phyloP scores from a whole-genome alignment of 805 yeast species.

The Pichia heedii region DNA sequence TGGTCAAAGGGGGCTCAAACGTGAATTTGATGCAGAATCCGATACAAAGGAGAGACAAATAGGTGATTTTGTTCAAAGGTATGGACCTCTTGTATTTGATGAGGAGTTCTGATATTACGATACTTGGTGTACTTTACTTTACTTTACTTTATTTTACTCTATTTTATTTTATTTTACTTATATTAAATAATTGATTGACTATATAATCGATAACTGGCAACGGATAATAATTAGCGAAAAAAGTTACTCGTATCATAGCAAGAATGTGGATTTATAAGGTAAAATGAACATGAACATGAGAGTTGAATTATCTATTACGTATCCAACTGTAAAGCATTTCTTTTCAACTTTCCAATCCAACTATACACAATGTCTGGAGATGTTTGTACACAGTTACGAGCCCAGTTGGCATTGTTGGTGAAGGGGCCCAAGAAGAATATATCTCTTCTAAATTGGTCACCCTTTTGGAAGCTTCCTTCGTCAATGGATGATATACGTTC shows the following conservation, averaged over 20 bases:
- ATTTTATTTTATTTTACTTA: too few relatives aligned
- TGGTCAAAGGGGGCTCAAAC: neutral
- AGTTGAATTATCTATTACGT: too few relatives aligned
- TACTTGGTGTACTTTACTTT: too few relatives aligned
- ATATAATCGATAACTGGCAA: too few relatives aligned
- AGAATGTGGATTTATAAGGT: too few relatives aligned
- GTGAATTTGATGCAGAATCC: neutral
- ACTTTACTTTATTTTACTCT: too few relatives aligned
- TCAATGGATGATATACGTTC: constrained; percentile 50
- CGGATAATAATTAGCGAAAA: too few relatives aligned
- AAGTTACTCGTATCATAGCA: too few relatives aligned
- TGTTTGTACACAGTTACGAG: neutral
- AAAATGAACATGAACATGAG: too few relatives aligned
- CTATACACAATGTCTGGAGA: neutral
- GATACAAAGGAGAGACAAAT: constrained; percentile 7
- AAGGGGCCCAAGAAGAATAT: neutral
- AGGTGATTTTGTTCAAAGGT: constrained; percentile 25
- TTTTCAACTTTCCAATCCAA: too few relatives aligned
- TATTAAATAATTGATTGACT: too few relatives aligned
- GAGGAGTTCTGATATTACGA: constrained; percentile 36
- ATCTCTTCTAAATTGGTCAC: constrained; percentile 27
- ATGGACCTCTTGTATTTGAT: constrained; percentile 38
- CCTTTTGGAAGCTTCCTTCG: constrained; percentile 41
- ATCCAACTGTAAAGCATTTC: too few relatives aligned
- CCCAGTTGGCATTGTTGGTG: neutral